phyloP scores from a whole-genome alignment of 2,329 filamentous ascomycete genomes.

The Didymella lethalis region DNA sequence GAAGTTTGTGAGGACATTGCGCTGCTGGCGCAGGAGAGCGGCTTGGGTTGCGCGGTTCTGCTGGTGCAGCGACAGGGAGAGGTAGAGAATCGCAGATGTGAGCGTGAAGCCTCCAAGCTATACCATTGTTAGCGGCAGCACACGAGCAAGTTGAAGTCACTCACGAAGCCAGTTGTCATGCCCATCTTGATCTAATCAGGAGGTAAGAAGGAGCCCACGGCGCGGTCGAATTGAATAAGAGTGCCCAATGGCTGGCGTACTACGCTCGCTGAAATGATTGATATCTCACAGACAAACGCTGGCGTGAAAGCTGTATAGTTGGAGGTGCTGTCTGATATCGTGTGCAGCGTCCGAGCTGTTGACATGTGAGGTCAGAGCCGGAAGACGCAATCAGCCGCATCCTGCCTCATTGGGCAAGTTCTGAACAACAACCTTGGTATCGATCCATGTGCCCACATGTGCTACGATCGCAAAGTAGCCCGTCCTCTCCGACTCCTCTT shows the following conservation, averaged over 20 bases:
- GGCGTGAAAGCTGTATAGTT: neutral
- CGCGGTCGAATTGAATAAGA: neutral
- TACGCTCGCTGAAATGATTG: neutral
- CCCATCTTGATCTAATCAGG: constrained; percentile 51
- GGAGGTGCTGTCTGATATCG: constrained; percentile 4
- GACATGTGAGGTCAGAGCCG: constrained; percentile 21
- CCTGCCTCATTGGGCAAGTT: constrained; percentile 16
- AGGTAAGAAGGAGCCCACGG: constrained; percentile 4
- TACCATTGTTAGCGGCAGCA: constrained; percentile 14
- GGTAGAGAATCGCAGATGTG: constrained; percentile 55
- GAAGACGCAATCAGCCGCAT: constrained; percentile 15
- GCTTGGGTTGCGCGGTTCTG: constrained; percentile 57
- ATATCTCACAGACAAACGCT: too few species aligned
- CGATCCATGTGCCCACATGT: constrained; percentile 1
- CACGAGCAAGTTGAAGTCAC: constrained; percentile 14
- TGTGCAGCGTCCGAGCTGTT: constrained; percentile 6
- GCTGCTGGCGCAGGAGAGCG: constrained; percentile 56
- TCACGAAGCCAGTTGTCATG: constrained; percentile 61
- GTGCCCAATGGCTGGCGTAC: constrained; percentile 12
- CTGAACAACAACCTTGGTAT: neutral
- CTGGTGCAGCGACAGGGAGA: constrained; percentile 54
- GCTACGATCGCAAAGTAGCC: neutral
- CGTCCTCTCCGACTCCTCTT: neutral
- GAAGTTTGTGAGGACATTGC: constrained; percentile 53
- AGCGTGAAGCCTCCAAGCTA: constrained; percentile 61